A percentile compares a stretch with the other conserved stretches of the same genome.
Conservation (phyloP, 345 rosid species). For the Lumnitzera littorea region DNA sequence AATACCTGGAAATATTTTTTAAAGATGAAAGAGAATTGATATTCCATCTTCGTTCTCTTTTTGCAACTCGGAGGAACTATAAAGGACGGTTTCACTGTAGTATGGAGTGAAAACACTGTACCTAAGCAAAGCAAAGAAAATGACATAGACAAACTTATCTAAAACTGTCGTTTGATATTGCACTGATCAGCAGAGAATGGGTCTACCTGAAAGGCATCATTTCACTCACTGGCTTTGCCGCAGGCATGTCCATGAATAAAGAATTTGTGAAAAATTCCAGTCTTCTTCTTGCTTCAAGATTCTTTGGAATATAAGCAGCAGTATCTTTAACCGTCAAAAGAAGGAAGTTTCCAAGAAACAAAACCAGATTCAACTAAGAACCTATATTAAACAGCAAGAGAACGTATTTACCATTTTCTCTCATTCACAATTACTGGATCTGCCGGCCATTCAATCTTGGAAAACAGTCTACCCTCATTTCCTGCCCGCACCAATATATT, state of each 20-base stretch:
- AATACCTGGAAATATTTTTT: slow-evolving; percentile 95
- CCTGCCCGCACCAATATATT: slow-evolving; percentile 79
- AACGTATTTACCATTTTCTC: slow-evolving; percentile 10
- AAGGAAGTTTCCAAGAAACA: slow-evolving; percentile 40
- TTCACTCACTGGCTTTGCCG: slow-evolving; percentile 80
- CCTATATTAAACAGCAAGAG: slow-evolving; percentile 13
- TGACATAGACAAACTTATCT: slow-evolving; percentile 5
- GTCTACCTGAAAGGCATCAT: slow-evolving; percentile 80
- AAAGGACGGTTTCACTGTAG: slow-evolving; percentile 98
- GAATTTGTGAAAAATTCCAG: slow-evolving; percentile 85
- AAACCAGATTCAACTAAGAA: slow-evolving; percentile 9
- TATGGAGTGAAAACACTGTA: slow-evolving; percentile 95
- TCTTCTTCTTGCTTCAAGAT: slow-evolving; percentile 98
- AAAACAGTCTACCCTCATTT: slow-evolving; percentile 77
- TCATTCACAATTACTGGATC: slow-evolving; percentile 83
- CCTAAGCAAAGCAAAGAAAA: slow-evolving; percentile 13
- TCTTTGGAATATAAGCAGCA: slow-evolving; percentile 89
- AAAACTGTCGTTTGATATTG: slow-evolving; percentile 1
- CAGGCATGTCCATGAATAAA: slow-evolving; percentile 91
- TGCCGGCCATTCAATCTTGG: slow-evolving; percentile 83
- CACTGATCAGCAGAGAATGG: slow-evolving; percentile 1
- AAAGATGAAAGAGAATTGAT: slow-evolving; percentile 93
- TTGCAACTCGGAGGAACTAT: slow-evolving; percentile 82
- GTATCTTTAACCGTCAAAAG: slow-evolving; percentile 96
- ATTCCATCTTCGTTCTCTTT: slow-evolving; percentile 98